Evolutionary conservation across 139 green algal species (phyloP), one percentile per base, ranked within the genome.

Genomic region (Haematococcus sp.): DNA sequence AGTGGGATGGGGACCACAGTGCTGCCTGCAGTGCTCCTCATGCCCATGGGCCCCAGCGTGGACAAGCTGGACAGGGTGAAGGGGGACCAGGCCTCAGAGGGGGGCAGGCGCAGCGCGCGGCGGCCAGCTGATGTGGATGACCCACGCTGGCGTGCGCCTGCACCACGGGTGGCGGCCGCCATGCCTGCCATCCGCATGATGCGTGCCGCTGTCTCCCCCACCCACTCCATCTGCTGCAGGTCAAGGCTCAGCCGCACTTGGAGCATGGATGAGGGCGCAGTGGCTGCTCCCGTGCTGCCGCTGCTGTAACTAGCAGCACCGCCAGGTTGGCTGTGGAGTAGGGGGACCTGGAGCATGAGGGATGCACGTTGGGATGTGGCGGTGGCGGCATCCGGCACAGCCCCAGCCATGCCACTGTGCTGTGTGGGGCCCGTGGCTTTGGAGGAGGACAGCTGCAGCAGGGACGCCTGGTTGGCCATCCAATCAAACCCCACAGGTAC

Each of bases 51-150:
- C 40, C 40, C 40, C 40, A 0, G 59, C 65, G 71, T 68, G 40
- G 40, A 49, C 7, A 49, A 11, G 7, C 40, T 11, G 40, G 40
- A 49, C 11, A 49, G 70, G 25, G 56, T 72, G 64, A 83, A 83
- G 0, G 81, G 76, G 3, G 76, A 74, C 81, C 81, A 86, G 5
- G 71, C 32, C 25, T 83, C 77, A 1, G 31, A 69, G 32, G 64
- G 69, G 27, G 63, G 55, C 30, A 86, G 70, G 30, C 71, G 60
- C 40, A 86, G 27, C 13, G 81, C 81, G 31, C 80, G 73, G 16
- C 77, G 77, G 16, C 67, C 68, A 22, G 65, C 11, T 7, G 40
- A 7, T 49, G 40, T 49, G 40, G 40, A 7, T 49, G 40, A 7
- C 7, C 40, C 40, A 49, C 40, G 40, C 7, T 49, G 7, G 40